Evolutionary conservation across 345 rosid species (phyloP).

Genomic region (Sisymbrium altissimum): DNA sequence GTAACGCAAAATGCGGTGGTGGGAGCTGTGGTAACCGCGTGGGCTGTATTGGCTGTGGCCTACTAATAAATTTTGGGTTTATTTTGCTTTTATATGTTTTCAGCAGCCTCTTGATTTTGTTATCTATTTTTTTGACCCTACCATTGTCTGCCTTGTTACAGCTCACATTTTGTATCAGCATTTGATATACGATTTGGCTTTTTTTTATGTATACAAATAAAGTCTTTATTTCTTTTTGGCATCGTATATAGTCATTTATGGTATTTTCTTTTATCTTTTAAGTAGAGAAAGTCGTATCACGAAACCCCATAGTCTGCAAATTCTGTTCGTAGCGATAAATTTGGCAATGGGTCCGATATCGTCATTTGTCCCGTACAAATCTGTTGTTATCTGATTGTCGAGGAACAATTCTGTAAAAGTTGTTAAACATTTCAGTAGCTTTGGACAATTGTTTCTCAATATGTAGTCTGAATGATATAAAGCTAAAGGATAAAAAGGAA

Average conservation of each 20-base stretch:
- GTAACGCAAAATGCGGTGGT: conserved; percentile 33
- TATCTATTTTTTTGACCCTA: not conserved
- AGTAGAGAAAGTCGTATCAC: not conserved
- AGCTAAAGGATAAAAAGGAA: not conserved
- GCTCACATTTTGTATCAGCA: conserved; percentile 7
- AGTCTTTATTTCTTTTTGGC: not conserved
- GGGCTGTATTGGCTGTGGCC: conserved; percentile 34
- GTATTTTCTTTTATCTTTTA: not conserved
- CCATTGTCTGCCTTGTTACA: not conserved
- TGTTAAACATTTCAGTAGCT: too few relatives aligned
- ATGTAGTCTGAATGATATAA: too few relatives aligned
- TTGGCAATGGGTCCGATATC: not conserved
- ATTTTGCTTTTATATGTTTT: not conserved
- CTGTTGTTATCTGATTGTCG: not conserved
- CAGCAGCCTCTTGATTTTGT: not conserved
- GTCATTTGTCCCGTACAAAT: not conserved
- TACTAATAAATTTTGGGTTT: conserved; percentile 30
- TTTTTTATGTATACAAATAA: not conserved
- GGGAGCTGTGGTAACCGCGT: conserved; percentile 39
- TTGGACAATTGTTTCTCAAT: too few relatives aligned
- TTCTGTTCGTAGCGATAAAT: not conserved
- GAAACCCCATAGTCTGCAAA: not conserved
- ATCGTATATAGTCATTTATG: not conserved
- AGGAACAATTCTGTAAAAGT: not conserved
- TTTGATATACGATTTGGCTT: not conserved